These are phyloP conservation scores for Teunomyces atbi DNA, from an alignment of 805 yeast species.

Conservation along the genomic window DNA sequence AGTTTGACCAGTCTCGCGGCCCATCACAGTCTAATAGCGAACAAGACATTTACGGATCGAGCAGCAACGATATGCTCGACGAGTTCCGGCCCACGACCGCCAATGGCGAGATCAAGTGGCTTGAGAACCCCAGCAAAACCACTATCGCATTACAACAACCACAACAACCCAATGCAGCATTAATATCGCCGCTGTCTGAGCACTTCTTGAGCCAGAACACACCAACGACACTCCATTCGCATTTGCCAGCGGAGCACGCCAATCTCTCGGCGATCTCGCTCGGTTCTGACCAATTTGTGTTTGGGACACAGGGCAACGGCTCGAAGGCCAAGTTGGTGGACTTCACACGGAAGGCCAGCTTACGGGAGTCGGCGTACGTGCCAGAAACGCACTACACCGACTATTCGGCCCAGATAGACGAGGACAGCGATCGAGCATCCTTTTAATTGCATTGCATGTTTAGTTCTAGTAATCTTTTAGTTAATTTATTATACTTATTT, in stretches of 20 bases:
- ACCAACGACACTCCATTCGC: constrained; percentile 7
- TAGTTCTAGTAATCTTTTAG: neutral
- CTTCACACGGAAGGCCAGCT: constrained; percentile 44
- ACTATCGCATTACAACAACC: constrained; percentile 2
- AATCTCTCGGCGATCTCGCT: constrained; percentile 23
- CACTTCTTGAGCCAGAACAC: constrained; percentile 7
- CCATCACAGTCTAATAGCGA: constrained; percentile 16
- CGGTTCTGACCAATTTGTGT: constrained; percentile 12
- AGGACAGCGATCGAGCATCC: constrained; percentile 12
- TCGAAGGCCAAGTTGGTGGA: constrained; percentile 45
- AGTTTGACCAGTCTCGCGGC: constrained; percentile 16
- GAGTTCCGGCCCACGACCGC: constrained; percentile 29
- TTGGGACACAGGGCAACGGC: constrained; percentile 5
- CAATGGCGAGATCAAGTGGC: constrained; percentile 34
- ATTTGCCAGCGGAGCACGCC: constrained; percentile 11
- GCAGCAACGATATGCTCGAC: constrained; percentile 20
- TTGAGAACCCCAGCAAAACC: constrained; percentile 12
- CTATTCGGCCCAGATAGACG: constrained; percentile 33
- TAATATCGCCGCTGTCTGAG: constrained; percentile 13
- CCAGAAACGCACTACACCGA: constrained; percentile 28
- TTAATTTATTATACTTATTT: neutral
- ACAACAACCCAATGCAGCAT: constrained; percentile 1
- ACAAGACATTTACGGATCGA: constrained; percentile 10
- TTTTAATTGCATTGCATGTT: neutral
- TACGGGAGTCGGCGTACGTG: constrained; percentile 39